Base-by-base conservation (phyloP, 768 basidiomycete genomes). In the Amanita jacksonii region DNA sequence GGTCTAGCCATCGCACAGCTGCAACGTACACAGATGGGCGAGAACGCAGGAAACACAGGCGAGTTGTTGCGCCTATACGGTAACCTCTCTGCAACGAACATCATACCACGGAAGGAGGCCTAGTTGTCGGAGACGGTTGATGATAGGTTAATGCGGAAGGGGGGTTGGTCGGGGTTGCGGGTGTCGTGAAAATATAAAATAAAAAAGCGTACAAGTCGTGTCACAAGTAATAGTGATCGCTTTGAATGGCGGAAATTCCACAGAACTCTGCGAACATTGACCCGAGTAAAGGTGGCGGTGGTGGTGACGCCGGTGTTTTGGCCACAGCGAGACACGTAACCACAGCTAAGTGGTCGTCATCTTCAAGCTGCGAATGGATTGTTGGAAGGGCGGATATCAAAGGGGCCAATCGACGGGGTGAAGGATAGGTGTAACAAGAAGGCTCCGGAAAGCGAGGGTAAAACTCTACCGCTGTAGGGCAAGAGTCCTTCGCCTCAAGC, bases 311-410 rank as follows among this genome's bases (percentile, higher is more conserved):
- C 81, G 59, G 69, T 81, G 85, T 84, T 58, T 86, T 64, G 82
- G 82, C n/a, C 79, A 68, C 70, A 69, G 70, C 77, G 79, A 81
- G 74, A 73, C 72, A 79, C 80, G 77, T 68, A 77, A 81, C 82
- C 81, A 74, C 84, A 85, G 55, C 61, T 46, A 85, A 85, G 82
- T 75, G 82, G 79, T 83, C 81, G 79, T 81, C 79, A 73, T 74
- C 73, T 76, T 76, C 61, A 77, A 74, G 72, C 61, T 59, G 61
- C 57, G 55, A 62, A 73, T 67, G 79, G 74, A 67, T 58, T 63
- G 75, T 38, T 45, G 28, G 37, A 32, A 65, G 55, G 57, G 51
- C 67, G 74, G 68, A 49, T 57, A 72, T 76, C 71, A 72, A 59
- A 52, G 57, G 57, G 54, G 52, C 56, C 54, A 28, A 52, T 59